Evolutionary conservation across 2,329 filamentous ascomycete genomes (phyloP), one percentile per base, ranked within the genome.

Genomic region (Elsinoe fawcettii): DNA sequence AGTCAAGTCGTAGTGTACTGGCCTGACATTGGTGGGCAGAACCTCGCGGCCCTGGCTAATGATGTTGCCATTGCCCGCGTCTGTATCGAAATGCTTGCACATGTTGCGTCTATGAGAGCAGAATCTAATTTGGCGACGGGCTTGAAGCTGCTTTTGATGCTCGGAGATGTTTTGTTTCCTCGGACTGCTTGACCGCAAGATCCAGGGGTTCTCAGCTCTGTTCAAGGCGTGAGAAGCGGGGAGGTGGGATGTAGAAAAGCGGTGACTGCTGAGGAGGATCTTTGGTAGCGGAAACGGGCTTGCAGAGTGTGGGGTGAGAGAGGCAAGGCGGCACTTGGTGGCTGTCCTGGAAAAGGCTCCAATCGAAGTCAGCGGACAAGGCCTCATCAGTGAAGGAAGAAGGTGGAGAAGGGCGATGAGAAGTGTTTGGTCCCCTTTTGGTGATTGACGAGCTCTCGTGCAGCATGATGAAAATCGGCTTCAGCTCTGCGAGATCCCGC

Each of bases 1-100:
- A 1, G 88, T 93, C 65, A 97, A 75, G 71, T 95, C 84, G 74
- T 97, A 97, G 75, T 97, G 90, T 37, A 80, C 75, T n/a, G 92
- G 91, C 71, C 92, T 87, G 67, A 96, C 90, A 69, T 96, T 95
- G 73, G 85, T 84, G 55, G 92, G 93, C 65, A 97, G 80, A 63
- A 97, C 86, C 77, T 95, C 87, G 66, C 92, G 85, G 62, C 82
- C 84, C 64, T 81, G 79, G 55, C 79, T 73, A 64, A 86, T 77
- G 62, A 80, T 75, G 66, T 78, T 81, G 64, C 80, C 75, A 61
- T 76, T 77, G 57, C 78, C 76, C 61, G 73, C 75, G 61, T 81
- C 80, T 51, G 72, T 73, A 62, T 80, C 82, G 65, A 76, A 77
- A 58, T 78, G 76, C 70, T 80, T 82, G 73, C 86, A 88, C 84